phyloP scores from a whole-genome alignment of 441 rosid species.

The Hura crepitans region DNA sequence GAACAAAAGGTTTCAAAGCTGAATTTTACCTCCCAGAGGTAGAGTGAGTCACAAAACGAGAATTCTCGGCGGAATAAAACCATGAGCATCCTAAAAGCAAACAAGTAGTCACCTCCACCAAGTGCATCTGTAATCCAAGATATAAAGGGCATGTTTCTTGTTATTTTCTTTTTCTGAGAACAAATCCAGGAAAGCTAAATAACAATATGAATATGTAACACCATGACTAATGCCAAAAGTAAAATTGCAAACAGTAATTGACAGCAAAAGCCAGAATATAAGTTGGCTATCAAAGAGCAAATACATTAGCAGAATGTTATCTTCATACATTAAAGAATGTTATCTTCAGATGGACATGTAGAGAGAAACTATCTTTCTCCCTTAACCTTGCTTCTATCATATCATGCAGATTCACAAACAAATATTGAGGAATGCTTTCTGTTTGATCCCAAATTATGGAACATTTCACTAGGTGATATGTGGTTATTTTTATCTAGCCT shows the following conservation, averaged over 20 bases:
- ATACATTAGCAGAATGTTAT: background rate
- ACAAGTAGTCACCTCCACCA: constrained; percentile 93
- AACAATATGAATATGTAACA: background rate
- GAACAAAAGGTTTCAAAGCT: constrained; percentile 11
- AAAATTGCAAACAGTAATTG: background rate
- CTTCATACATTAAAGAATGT: background rate
- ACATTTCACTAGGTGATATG: too few relatives aligned
- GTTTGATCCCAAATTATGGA: too few relatives aligned
- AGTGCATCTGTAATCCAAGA: constrained; percentile 57
- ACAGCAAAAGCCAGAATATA: background rate
- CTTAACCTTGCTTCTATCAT: background rate
- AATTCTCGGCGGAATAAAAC: constrained; percentile 95
- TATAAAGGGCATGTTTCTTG: constrained; percentile 12
- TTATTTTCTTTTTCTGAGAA: constrained; percentile 6
- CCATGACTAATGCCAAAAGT: background rate
- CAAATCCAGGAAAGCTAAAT: constrained; percentile 10
- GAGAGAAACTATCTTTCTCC: background rate
- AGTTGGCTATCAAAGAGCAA: background rate
- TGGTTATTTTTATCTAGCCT: too few relatives aligned
- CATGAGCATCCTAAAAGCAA: constrained; percentile 96
- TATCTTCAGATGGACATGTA: background rate
- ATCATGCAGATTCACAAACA: background rate
- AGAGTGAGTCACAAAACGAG: constrained; percentile 89
- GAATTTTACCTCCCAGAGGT: constrained; percentile 88
- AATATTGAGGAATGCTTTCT: background rate